Percentiles rank a stretch among this genome's conserved stretches.
Evolutionary conservation across 2,329 filamentous ascomycete species (phyloP).

Genomic region (Pseudogymnoascus sp.): DNA sequence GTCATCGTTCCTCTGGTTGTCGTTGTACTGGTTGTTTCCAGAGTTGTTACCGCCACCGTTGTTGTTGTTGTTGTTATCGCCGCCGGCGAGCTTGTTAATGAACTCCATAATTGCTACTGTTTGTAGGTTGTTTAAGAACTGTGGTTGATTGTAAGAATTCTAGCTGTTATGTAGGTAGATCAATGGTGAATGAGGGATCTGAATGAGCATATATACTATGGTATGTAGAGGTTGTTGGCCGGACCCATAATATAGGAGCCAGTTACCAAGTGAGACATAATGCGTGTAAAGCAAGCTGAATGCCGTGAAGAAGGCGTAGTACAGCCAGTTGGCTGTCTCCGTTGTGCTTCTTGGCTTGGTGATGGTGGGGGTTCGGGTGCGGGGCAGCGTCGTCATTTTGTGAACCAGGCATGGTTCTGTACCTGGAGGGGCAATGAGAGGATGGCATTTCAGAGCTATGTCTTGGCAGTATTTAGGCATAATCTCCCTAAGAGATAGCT

Average conservation of each 20-base stretch:
- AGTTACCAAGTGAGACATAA: neutral
- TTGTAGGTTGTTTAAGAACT: neutral
- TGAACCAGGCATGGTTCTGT: neutral
- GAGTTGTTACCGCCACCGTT: slow-evolving; percentile 22
- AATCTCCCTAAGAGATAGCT: neutral
- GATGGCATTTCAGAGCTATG: neutral
- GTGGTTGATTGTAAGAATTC: neutral
- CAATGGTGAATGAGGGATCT: neutral
- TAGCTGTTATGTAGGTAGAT: neutral
- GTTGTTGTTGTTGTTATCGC: slow-evolving; percentile 32
- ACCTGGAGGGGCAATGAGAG: neutral
- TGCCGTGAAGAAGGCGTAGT: neutral
- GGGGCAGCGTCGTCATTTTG: neutral
- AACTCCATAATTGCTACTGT: slow-evolving; percentile 41
- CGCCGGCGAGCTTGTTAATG: slow-evolving; percentile 44
- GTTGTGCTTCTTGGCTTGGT: neutral
- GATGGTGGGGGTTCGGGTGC: neutral
- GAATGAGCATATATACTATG: neutral
- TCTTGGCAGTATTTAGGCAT: neutral
- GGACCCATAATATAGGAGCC: slow-evolving; percentile 7
- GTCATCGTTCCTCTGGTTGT: slow-evolving; percentile 14
- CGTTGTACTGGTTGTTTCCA: slow-evolving; percentile 13
- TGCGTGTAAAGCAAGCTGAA: slow-evolving; percentile 5
- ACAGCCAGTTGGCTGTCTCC: neutral
- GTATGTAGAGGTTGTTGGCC: neutral